Evolutionary conservation across 176 grass and related monocot genomes (phyloP).

Genomic region (Oryza punctata): DNA sequence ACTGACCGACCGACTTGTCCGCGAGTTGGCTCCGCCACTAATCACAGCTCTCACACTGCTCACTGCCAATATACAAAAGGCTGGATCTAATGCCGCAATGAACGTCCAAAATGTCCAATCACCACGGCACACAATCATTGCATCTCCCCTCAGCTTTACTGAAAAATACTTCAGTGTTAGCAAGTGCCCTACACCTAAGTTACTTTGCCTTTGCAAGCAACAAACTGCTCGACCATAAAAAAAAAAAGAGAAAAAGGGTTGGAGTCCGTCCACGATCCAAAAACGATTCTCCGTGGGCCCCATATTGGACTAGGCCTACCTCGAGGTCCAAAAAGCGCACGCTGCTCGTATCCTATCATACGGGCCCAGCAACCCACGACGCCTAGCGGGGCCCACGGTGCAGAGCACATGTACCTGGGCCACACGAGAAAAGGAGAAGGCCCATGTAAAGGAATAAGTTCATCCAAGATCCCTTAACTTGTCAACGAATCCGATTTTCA

Average conservation of each 20-base stretch:
- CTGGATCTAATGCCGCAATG: not conserved
- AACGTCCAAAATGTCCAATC: not conserved
- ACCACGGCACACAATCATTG: not conserved
- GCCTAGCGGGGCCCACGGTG: too few species aligned
- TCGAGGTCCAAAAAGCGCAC: not conserved
- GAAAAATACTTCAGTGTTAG: not conserved
- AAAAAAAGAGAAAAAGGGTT: not conserved
- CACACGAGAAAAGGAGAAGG: not conserved
- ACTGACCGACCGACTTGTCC: too few species aligned
- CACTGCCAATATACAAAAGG: not conserved
- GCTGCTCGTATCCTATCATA: not conserved
- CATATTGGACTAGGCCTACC: not conserved
- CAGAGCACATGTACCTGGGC: too few species aligned
- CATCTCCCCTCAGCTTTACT: not conserved
- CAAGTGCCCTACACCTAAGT: not conserved
- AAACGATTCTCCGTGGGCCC: constrained; percentile 27
- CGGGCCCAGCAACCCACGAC: too few species aligned
- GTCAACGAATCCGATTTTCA: too few species aligned
- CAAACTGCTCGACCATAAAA: not conserved
- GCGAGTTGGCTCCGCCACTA: too few species aligned
- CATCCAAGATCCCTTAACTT: too few species aligned
- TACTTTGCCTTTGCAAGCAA: not conserved
- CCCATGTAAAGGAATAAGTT: not conserved
- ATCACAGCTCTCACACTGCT: too few species aligned
- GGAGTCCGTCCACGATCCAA: constrained; percentile 33